Base-by-base conservation (phyloP, 2,329 filamentous ascomycete species). In the Truncatella angustata region DNA sequence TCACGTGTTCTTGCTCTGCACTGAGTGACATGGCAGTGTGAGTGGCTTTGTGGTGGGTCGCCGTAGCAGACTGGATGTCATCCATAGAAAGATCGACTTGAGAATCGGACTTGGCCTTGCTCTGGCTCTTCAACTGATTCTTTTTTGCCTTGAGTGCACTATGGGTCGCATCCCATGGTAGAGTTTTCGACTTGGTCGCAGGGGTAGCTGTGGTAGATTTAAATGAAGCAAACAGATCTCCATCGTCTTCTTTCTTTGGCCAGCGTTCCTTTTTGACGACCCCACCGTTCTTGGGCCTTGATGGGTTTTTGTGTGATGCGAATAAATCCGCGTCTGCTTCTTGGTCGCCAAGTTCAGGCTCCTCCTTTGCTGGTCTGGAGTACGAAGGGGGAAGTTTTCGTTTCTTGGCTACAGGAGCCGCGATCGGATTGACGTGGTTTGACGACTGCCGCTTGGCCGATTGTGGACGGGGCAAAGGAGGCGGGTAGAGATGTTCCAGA, bases 1-100 rank as follows among this genome's bases (percentile, higher is more conserved):
- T 76, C 10, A 99, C 91, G 53, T 89, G 84, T 54, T 84, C 81
- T 70, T 99, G 94, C 66, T 99, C 94, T 11, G 87, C 81, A 66
- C 90, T 97, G 32, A 99, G 76, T 51, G 87, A 86, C 9, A 95
- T 80, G 9, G 79, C 72, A 23, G 82, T 71, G 51, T 81, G 68
- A 64, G 70, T 65, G 51, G 70, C 56, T 46, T 59, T 63, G 11
- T 61, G 53, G 49, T 75, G 61, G 20, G 64, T 58, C n/a, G 67
- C 61, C 6, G 63, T 54, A 10, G 74, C 70, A 34, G 78, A 73
- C 35, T 74, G 71, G 4, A 75, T 69, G 2, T 77, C 79, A 16
- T 80, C 78, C 47, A 70, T 72, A 11, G 67, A 65, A 53, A 69
- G 54, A 60, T 71, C 56, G 50, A 73, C 65, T 32, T 73, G 71